phyloP scores from a whole-genome alignment of 441 rosid genomes.

The Sinapis alba region DNA sequence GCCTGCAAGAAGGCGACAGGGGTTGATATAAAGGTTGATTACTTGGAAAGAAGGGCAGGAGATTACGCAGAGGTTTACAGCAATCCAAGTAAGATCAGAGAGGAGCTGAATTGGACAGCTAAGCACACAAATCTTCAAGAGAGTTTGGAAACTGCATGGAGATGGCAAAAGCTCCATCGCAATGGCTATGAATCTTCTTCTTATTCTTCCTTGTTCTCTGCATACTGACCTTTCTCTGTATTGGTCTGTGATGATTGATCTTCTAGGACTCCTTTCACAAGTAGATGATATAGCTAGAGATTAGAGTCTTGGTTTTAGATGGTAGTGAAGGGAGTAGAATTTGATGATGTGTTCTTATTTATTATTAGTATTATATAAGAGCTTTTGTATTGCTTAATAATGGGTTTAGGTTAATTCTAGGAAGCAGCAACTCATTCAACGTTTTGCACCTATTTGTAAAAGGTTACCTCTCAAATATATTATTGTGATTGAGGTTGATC shows the following conservation, averaged over 20 bases:
- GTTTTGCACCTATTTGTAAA: not conserved
- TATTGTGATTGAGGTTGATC: not conserved
- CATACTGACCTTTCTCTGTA: conserved; percentile 15
- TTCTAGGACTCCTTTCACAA: conserved; percentile 1
- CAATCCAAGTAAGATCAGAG: conserved; percentile 49
- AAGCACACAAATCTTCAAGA: conserved; percentile 41
- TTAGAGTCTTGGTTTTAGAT: conserved; percentile 12
- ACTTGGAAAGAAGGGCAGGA: conserved; percentile 49
- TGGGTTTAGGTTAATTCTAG: conserved; percentile 5
- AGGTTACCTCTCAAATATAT: not conserved
- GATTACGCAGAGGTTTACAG: conserved; percentile 59
- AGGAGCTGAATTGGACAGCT: conserved; percentile 56
- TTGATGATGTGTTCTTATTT: not conserved
- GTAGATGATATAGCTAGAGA: conserved; percentile 21
- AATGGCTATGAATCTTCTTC: conserved; percentile 43
- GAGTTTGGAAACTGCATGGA: conserved; percentile 53
- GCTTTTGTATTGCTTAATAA: not conserved
- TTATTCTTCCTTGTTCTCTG: not conserved
- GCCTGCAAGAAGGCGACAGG: conserved; percentile 59
- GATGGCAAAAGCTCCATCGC: conserved; percentile 54
- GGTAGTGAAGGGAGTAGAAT: conserved; percentile 5
- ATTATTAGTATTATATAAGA: not conserved
- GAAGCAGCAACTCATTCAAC: not conserved
- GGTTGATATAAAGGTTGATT: conserved; percentile 41
- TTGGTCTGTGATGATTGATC: not conserved